phyloP scores from a whole-genome alignment of 257 asterid genomes.

The Solanum microdontum region DNA sequence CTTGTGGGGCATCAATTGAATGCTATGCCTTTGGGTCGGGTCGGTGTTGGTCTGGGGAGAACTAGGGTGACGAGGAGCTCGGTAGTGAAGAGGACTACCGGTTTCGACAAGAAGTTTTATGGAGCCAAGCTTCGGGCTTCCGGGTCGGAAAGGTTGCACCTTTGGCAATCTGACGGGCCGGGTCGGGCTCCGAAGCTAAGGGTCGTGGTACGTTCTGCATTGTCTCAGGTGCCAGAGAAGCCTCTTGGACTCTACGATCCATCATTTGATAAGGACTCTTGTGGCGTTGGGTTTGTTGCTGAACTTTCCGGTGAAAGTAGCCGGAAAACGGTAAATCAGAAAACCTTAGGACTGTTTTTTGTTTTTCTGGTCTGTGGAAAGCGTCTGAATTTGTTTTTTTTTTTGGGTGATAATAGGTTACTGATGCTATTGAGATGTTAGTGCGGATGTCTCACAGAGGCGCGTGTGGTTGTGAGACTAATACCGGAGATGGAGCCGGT shows the following conservation, averaged over 20 bases:
- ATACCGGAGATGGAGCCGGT: constrained; percentile 99
- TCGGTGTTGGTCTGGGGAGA: constrained; percentile 18
- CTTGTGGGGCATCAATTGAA: constrained; percentile 59
- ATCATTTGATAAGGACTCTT: constrained; percentile 86
- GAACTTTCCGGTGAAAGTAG: constrained; percentile 92
- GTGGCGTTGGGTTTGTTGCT: constrained; percentile 98
- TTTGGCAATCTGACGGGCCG: constrained; percentile 51
- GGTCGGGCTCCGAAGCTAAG: constrained; percentile 44
- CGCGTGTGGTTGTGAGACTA: constrained; percentile 96
- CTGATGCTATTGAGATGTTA: constrained; percentile 95
- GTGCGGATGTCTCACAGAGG: constrained; percentile 96
- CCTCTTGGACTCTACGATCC: constrained; percentile 95
- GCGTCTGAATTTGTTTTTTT: not conserved
- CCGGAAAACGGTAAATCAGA: constrained; percentile 70
- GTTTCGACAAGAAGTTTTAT: constrained; percentile 26
- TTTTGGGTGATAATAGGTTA: constrained; percentile 33
- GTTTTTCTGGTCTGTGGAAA: not conserved
- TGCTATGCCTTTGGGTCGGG: constrained; percentile 52
- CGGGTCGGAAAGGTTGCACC: constrained; percentile 41
- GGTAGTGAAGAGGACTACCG: constrained; percentile 11
- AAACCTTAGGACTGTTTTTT: not conserved
- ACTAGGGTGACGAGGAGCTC: not conserved
- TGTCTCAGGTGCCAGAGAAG: constrained; percentile 92
- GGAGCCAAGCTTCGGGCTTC: constrained; percentile 37
- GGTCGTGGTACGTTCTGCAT: constrained; percentile 44